These are phyloP conservation scores for Chlorella sp. DNA, from an alignment of 139 green algal genomes.

Conservation along the genomic window DNA sequence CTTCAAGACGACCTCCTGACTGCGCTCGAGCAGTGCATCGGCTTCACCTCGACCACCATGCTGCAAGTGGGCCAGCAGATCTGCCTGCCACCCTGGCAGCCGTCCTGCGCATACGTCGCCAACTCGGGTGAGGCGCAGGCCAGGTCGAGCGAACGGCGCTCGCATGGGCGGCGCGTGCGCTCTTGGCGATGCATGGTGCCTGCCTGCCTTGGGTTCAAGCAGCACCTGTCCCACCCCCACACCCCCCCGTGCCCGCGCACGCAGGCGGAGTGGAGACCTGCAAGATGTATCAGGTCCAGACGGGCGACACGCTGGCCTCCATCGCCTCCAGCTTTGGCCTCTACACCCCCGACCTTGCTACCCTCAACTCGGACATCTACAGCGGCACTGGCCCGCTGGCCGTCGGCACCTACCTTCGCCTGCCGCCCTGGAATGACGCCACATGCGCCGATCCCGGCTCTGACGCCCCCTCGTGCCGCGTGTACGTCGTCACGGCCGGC, in stretches of 20 bases:
- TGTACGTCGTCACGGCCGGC: conserved; percentile 25
- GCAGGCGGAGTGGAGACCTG: conserved; percentile 5
- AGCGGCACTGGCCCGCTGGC: not conserved
- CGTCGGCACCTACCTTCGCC: conserved; percentile 22
- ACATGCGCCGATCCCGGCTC: conserved; percentile 26
- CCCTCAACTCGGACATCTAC: conserved; percentile 19
- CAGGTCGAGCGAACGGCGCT: not conserved
- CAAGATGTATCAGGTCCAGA: conserved; percentile 28
- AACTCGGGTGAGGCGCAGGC: not conserved
- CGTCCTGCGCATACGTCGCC: conserved; percentile 14
- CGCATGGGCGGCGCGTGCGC: not conserved
- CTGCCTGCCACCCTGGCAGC: conserved; percentile 24
- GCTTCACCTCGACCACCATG: conserved; percentile 7
- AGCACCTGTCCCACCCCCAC: not conserved
- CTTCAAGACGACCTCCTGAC: conserved; percentile 13
- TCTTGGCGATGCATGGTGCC: not conserved
- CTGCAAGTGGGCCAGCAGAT: conserved; percentile 26
- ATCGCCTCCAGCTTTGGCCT: conserved; percentile 30
- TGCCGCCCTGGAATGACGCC: conserved; percentile 17
- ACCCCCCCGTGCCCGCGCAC: not conserved
- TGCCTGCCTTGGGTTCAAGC: not conserved
- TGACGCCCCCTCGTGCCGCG: conserved; percentile 20
- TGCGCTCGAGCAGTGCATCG: conserved; percentile 27
- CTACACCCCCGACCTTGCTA: conserved; percentile 1
- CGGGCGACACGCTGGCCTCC: conserved; percentile 28